Conservation (phyloP, 768 basidiomycete genomes). For the Podaxis rugospora region DNA sequence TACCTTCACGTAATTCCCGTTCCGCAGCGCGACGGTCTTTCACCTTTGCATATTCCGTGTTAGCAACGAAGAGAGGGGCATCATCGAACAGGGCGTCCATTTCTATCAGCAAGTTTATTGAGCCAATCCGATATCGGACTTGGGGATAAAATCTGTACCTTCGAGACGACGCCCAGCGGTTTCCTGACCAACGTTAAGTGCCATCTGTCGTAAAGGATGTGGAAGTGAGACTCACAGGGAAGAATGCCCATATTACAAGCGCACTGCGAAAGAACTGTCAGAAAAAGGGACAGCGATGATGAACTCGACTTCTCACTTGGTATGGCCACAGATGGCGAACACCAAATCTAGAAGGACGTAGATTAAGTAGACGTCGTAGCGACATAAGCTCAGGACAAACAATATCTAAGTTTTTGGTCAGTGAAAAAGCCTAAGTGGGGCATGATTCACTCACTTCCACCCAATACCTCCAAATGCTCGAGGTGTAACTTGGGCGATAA, state of each 20-base stretch:
- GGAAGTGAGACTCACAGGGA: conserved; percentile 24
- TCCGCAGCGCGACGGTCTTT: conserved; percentile 32
- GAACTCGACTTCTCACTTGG: conserved; percentile 25
- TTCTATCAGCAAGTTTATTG: conserved; percentile 21
- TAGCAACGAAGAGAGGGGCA: conserved; percentile 33
- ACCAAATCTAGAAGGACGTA: conserved; percentile 29
- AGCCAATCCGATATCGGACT: neutral
- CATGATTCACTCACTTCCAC: conserved; percentile 30
- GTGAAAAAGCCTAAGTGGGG: no score
- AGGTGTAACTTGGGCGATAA: conserved; percentile 42
- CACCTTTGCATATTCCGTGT: conserved; percentile 30
- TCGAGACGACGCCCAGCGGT: conserved; percentile 39
- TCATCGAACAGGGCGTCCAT: conserved; percentile 39
- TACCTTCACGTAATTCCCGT: conserved; percentile 34
- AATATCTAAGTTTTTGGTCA: neutral
- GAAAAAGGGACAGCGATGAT: neutral
- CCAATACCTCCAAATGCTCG: conserved; percentile 34
- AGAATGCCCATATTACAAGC: conserved; percentile 40
- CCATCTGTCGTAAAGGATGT: neutral
- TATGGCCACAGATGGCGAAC: conserved; percentile 41
- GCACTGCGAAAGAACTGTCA: conserved; percentile 17
- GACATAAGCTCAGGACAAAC: neutral
- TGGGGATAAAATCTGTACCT: conserved; percentile 18
- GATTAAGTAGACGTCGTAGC: neutral
- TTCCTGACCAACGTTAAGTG: conserved; percentile 24